A percentile compares a stretch with the other conserved stretches of the same genome.
These are phyloP conservation scores for Sanghuangporus weigelae DNA, from an alignment of 1,284 basidiomycete species.

Conservation along the genomic window DNA sequence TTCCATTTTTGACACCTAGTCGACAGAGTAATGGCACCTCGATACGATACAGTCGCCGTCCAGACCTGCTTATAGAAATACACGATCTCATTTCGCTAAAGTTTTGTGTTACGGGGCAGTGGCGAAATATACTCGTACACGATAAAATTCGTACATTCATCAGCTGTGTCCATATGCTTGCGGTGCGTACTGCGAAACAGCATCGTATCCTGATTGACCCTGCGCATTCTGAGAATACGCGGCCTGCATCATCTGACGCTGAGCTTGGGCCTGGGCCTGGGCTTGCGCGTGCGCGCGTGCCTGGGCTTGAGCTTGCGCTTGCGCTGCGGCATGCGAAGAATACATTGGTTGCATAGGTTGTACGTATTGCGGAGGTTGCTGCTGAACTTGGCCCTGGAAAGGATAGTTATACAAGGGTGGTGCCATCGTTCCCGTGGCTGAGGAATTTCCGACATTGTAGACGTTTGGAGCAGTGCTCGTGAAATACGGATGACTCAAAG, in stretches of 20 bases:
- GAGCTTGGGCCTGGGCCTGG: slow-evolving; percentile 22
- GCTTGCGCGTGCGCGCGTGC: slow-evolving; percentile 32
- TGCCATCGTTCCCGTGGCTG: slow-evolving; percentile 53
- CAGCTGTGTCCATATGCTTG: slow-evolving; percentile 16
- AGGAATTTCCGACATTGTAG: slow-evolving; percentile 36
- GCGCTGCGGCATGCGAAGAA: slow-evolving; percentile 30
- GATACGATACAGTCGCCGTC: no score
- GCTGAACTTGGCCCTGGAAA: slow-evolving; percentile 43
- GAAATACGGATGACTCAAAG: slow-evolving; percentile 93
- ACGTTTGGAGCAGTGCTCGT: slow-evolving; percentile 43
- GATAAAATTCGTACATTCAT: background rate
- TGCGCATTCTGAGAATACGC: slow-evolving; percentile 3
- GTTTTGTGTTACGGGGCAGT: no score
- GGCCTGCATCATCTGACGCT: slow-evolving; percentile 21
- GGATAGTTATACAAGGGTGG: slow-evolving; percentile 67
- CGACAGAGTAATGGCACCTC: no score
- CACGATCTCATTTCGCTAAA: no score
- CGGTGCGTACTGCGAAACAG: slow-evolving; percentile 13
- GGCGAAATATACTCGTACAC: no score
- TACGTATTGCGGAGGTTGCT: slow-evolving; percentile 32
- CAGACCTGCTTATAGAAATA: no score
- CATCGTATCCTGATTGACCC: slow-evolving; percentile 12
- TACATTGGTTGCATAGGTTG: slow-evolving; percentile 36
- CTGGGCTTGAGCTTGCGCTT: slow-evolving; percentile 33
- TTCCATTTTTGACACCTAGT: no score